Percentiles rank a stretch among this genome's conserved stretches.
These are phyloP conservation scores for Aspergillus cavernicola DNA, from an alignment of 495 filamentous ascomycete species.

Conservation along the genomic window DNA sequence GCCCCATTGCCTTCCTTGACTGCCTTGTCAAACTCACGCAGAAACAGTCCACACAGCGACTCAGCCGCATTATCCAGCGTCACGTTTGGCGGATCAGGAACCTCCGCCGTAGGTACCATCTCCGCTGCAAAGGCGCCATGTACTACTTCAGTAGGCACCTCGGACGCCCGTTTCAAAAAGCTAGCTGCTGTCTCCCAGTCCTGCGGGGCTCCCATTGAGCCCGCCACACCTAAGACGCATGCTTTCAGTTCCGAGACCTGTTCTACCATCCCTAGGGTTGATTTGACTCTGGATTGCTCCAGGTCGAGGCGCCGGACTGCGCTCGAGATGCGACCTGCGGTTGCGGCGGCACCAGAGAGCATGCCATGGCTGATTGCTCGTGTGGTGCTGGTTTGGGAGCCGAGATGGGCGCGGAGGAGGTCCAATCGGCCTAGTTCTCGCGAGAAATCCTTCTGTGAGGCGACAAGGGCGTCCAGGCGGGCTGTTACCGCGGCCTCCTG, in stretches of 20 bases:
- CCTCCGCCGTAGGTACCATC: slow-evolving; percentile 92
- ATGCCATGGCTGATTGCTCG: slow-evolving; percentile 81
- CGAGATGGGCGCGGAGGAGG: slow-evolving; percentile 80
- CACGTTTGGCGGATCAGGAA: slow-evolving; percentile 83
- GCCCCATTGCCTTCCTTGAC: slow-evolving; percentile 78
- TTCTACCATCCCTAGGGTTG: slow-evolving; percentile 87
- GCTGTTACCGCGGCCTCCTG: slow-evolving; percentile 72
- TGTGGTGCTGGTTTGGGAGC: slow-evolving; percentile 80
- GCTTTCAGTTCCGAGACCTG: slow-evolving; percentile 95
- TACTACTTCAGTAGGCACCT: slow-evolving; percentile 74
- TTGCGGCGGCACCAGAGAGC: slow-evolving; percentile 77
- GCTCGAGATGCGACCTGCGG: slow-evolving; percentile 79
- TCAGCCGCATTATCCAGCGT: slow-evolving; percentile 86
- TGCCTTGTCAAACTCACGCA: slow-evolving; percentile 93
- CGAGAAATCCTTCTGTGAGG: slow-evolving; percentile 76
- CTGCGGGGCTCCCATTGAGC: slow-evolving; percentile 94
- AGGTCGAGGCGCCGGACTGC: slow-evolving; percentile 82
- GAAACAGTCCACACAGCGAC: slow-evolving; percentile 79
- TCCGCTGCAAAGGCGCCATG: slow-evolving; percentile 84
- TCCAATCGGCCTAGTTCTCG: slow-evolving; percentile 86
- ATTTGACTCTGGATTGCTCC: slow-evolving; percentile 85
- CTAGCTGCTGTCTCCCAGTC: slow-evolving; percentile 97
- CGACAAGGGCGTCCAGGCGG: slow-evolving; percentile 69
- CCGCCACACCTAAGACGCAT: slow-evolving; percentile 90
- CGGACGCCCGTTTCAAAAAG: slow-evolving; percentile 77